These are phyloP conservation scores for Apiotrichum laibachii DNA, from an alignment of 1,284 basidiomycete genomes.

Conservation along the genomic window DNA sequence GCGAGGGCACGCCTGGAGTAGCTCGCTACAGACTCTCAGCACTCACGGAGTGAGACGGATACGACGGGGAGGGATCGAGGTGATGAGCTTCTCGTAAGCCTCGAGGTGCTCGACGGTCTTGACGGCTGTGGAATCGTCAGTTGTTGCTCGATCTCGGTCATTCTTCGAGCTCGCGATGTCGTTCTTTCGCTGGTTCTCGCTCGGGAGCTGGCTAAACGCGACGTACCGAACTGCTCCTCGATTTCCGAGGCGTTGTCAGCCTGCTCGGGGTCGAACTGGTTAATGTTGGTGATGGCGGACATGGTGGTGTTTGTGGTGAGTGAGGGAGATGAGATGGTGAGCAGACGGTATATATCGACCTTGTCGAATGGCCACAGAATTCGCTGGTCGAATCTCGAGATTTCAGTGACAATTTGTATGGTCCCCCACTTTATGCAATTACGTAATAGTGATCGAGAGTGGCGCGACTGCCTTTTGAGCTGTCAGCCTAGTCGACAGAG, in stretches of 20 bases:
- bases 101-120: conserved; percentile 94
- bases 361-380: too few species aligned
- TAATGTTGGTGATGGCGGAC: conserved; percentile 18
- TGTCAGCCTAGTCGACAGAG: too few species aligned
- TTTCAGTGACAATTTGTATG: too few species aligned
- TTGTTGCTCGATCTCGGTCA: not conserved
- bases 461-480: too few species aligned
- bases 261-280: conserved; percentile 70
- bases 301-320: conserved; percentile 6
- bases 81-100: conserved; percentile 94
- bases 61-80: conserved; percentile 71
- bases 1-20: too few species aligned
- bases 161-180: not conserved
- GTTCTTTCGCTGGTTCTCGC: too few species aligned
- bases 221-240: conserved; percentile 78
- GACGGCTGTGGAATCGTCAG: conserved; percentile 60
- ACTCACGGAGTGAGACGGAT: conserved; percentile 77
- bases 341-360: not conserved
- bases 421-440: too few species aligned
- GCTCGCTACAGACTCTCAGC: too few species aligned
- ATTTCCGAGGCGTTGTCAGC: conserved; percentile 91
- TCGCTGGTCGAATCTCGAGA: too few species aligned
- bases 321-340: too few species aligned
- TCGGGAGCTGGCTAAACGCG: too few species aligned
- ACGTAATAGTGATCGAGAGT: too few species aligned